Evolutionary conservation across 352 stramenopile species (phyloP), one percentile per base, ranked within the genome.

Genomic region (Saprolegnia parasitica): DNA sequence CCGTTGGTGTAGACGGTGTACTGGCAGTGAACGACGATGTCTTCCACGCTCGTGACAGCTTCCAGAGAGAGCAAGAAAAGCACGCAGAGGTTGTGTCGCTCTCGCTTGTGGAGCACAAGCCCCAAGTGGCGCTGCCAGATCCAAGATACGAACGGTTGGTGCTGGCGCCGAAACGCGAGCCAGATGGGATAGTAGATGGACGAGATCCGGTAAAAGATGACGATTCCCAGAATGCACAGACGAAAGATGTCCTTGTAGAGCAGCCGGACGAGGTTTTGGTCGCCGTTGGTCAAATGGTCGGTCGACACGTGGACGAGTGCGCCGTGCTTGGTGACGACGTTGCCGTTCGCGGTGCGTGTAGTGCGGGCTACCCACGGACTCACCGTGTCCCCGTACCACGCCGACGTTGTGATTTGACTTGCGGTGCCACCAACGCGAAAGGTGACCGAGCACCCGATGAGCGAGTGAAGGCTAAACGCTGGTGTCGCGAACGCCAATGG

Each of bases 21-120:
- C 35, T 65, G 58, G 35, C 58, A 65, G n/a, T 58, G 60, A 1
- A 65, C 29, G 24, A 65, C 58, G 9, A 65, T 65, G 42, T 65
- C 58, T 65, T 65, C 58, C 18, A 56, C 58, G 42, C 58, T 65
- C 15, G 29, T 56, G 42, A 65, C 35, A 4, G 58, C 46, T 21
- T 65, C 58, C 2, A 21, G 13, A 16, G 32, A 16, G 11, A 65
- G 58, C 1, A 65, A 9, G 3, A 49, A 58, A 8, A 65, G 58
- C 1, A 65, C 3, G 15, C 61, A 16, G 13, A 65, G 13, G 9
- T 65, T 57, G 37, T 57, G 32, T 2, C 58, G 58, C 29, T 65
- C 58, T 16, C 58, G 58, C 42, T 65, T 65, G 46, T 65, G 58
- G 2, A 65, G 8, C 2, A 65, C 58, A 56, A 65, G 58, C 2